These are phyloP conservation scores for Metroxylon sagu DNA, from an alignment of 176 grass and related monocot genomes.

Conservation along the genomic window DNA sequence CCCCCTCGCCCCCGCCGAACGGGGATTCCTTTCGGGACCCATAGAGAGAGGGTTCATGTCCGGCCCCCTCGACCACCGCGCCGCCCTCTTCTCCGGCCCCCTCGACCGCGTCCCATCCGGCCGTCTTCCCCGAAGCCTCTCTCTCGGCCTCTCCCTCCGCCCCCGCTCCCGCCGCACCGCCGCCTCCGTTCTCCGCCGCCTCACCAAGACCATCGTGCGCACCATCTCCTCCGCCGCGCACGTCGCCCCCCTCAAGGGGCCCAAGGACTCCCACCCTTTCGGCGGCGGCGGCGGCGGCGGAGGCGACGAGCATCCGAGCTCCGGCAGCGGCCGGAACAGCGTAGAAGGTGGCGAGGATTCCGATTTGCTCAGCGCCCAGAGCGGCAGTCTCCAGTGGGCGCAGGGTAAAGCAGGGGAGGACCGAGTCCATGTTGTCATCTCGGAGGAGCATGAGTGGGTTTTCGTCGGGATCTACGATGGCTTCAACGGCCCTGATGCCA, in stretches of 20 bases:
- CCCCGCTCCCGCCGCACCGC: constrained; percentile 29
- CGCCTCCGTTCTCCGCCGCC: constrained; percentile 5
- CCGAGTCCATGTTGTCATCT: constrained; percentile 10
- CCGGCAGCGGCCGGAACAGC: constrained; percentile 1
- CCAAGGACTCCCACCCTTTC: constrained; percentile 1
- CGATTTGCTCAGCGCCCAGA: neutral
- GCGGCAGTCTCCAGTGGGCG: constrained; percentile 9
- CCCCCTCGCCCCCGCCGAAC: constrained; percentile 21
- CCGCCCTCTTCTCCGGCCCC: constrained; percentile 56
- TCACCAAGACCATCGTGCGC: constrained; percentile 15
- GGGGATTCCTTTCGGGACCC: constrained; percentile 47
- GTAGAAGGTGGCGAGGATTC: neutral
- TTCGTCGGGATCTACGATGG: constrained; percentile 21
- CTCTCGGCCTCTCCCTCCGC: constrained; percentile 38
- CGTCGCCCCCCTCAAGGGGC: neutral
- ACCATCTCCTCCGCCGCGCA: constrained; percentile 1
- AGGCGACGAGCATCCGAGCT: neutral
- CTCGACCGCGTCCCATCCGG: constrained; percentile 14
- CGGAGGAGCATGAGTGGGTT: constrained; percentile 10
- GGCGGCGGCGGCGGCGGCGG: neutral
- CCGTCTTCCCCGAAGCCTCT: constrained; percentile 48
- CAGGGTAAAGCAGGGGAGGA: constrained; percentile 20
- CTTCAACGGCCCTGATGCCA: constrained; percentile 15
- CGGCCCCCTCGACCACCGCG: constrained; percentile 46
- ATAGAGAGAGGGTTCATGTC: constrained; percentile 64